phyloP scores from a whole-genome alignment of 805 yeast genomes.

The Sugiyamaella qingdaonensis region DNA sequence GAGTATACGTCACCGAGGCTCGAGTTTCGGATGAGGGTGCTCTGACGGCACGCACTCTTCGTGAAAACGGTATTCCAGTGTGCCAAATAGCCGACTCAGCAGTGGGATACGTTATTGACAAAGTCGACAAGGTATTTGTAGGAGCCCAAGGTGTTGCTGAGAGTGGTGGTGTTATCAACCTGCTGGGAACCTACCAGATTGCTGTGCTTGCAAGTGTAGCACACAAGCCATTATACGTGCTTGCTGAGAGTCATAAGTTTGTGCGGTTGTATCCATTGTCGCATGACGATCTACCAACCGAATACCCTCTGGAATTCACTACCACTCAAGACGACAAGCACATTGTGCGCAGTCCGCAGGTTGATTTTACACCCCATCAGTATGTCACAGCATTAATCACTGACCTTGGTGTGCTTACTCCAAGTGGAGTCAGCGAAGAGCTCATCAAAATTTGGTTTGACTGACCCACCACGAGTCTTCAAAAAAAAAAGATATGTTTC shows the following conservation, averaged over 20 bases:
- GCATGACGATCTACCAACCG: conserved; percentile 82
- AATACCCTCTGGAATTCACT: conserved; percentile 46
- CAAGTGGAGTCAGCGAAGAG: conserved; percentile 98
- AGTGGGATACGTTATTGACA: conserved; percentile 87
- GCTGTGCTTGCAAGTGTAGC: conserved; percentile 89
- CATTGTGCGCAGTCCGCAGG: conserved; percentile 48
- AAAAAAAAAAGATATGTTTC: too few relatives aligned
- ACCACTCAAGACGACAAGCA: conserved; percentile 29
- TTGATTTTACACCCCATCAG: conserved; percentile 95
- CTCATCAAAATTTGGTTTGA: conserved; percentile 98
- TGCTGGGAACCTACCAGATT: conserved; percentile 85
- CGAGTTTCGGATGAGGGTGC: conserved; percentile 77
- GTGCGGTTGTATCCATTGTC: conserved; percentile 94
- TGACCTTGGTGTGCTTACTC: conserved; percentile 93
- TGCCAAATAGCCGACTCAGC: conserved; percentile 87
- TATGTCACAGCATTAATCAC: conserved; percentile 93
- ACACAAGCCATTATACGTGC: conserved; percentile 90
- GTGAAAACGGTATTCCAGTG: conserved; percentile 76
- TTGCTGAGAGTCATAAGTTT: conserved; percentile 91
- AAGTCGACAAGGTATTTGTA: conserved; percentile 87
- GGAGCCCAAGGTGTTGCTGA: conserved; percentile 99
- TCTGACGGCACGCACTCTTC: conserved; percentile 63
- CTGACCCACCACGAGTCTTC: conserved; percentile 34
- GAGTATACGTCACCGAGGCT: conserved; percentile 90
- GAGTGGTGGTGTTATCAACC: conserved; percentile 96